These are phyloP conservation scores for Aciculosporium take DNA, from an alignment of 2,329 filamentous ascomycete genomes.

Conservation along the genomic window DNA sequence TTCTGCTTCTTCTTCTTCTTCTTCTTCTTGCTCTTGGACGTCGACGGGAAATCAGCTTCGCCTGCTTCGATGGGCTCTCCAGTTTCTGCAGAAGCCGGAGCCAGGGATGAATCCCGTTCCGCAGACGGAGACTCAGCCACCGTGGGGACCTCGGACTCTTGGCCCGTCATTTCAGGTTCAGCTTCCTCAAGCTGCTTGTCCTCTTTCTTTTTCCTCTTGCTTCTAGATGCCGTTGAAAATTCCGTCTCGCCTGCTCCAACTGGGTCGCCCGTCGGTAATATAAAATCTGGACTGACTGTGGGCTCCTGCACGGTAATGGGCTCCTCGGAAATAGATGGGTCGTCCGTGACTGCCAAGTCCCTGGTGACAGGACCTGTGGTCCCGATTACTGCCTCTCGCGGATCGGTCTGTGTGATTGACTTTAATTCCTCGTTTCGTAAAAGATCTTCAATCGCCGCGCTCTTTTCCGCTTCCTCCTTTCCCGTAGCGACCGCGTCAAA, in stretches of 20 bases:
- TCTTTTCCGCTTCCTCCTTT: constrained; percentile 9
- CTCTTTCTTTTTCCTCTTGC: constrained; percentile 16
- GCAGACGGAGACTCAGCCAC: neutral
- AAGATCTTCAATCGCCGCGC: neutral
- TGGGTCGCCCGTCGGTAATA: neutral
- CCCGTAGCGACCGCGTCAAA: neutral
- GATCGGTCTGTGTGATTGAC: neutral
- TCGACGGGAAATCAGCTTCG: neutral
- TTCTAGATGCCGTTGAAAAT: constrained; percentile 3
- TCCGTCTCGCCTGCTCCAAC: neutral
- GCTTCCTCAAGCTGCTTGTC: constrained; percentile 7
- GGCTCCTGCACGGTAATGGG: too few relatives aligned
- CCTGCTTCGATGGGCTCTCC: neutral
- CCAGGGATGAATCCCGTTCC: neutral
- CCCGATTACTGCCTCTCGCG: neutral
- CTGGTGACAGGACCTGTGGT: neutral
- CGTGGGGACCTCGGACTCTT: constrained; percentile 3
- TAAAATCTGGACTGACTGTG: neutral
- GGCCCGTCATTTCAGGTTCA: constrained; percentile 1
- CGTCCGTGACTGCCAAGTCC: neutral
- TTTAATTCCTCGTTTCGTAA: neutral
- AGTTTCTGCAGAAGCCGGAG: neutral
- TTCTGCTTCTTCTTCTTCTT: neutral
- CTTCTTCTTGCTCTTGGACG: neutral
- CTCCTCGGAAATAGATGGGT: neutral